Conservation (phyloP, 1,284 basidiomycete genomes). For the Chondrostereum purpureum region DNA sequence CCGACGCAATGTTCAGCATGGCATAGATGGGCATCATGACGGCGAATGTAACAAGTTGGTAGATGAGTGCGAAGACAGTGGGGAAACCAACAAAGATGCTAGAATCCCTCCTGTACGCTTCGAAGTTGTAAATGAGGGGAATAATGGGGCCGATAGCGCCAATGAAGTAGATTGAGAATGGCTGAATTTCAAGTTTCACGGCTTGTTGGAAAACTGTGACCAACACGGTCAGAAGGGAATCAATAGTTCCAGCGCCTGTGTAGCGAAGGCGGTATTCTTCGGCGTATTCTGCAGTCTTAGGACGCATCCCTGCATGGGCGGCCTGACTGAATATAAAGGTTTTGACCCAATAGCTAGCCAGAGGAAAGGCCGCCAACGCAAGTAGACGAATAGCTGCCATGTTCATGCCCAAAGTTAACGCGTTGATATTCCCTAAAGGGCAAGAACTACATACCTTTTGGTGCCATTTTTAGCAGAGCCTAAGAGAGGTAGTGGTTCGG, state of each 20-base stretch:
- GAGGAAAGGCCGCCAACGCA: no score
- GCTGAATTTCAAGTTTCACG: constrained; percentile 20
- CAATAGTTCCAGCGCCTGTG: not conserved
- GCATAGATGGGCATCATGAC: constrained; percentile 30
- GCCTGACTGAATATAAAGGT: not conserved
- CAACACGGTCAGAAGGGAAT: not conserved
- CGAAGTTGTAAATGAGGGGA: constrained; percentile 21
- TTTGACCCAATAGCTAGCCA: not conserved
- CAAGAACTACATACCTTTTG: no score
- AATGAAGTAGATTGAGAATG: constrained; percentile 25
- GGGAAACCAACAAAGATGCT: constrained; percentile 14
- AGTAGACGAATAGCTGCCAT: no score
- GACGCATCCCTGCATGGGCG: not conserved
- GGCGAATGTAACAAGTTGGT: constrained; percentile 25
- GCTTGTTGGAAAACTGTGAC: constrained; percentile 33
- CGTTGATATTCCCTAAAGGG: no score
- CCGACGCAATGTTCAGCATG: constrained; percentile 26
- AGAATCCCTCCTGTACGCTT: constrained; percentile 17
- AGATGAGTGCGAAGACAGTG: constrained; percentile 17
- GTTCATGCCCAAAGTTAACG: no score
- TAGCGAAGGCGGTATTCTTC: not conserved
- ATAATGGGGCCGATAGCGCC: constrained; percentile 17
- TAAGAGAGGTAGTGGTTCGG: no score
- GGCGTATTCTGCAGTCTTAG: not conserved
- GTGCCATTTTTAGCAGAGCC: no score